Evolutionary conservation across 139 green algal genomes (phyloP), one percentile per base, ranked within the genome.

Genomic region (Chlorella ohadii): DNA sequence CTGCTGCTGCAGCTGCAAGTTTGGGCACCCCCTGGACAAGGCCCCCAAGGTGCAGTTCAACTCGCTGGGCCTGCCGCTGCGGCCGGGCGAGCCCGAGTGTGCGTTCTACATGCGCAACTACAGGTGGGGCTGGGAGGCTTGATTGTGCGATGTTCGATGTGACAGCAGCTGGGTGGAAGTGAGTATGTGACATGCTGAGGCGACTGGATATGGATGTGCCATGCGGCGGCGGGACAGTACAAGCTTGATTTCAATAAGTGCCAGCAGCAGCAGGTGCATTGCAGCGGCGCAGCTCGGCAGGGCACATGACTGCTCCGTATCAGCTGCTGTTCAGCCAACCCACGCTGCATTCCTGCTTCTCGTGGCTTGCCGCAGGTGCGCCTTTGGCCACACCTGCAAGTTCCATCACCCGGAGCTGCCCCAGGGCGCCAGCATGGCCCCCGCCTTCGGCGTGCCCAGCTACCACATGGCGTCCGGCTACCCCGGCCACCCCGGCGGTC

Each of bases 31-130:
- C 0, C 80, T 73, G 20, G 87, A 90, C 25, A 67, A 78, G 57
- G 79, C 84, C 11, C 87, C 87, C 12, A 31, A 71, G 19, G 87
- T 90, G 16, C 56, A 73, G n/a, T 90, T 90, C 84, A 92, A 92
- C 72, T 80, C 38, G 23, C 63, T 92, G 51, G 89, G 89, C 4
- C 67, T 92, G 57, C 89, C 89, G 9, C 75, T 91, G 39, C 67
- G 89, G 31, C 79, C 81, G 44, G 81, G 68, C 4, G 84, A 92
- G 74, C 81, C 77, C 19, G 73, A 85, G 28, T 92, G 89, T 64
- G 33, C 63, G 23, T 92, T 86, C 38, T 91, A 85, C 72, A 66
- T 90, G 34, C 90, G 87, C 38, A 78, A 92, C 51, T 78, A 72
- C 17, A 57, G 55, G 67, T 87, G 83, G 77, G 76, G 56, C 36